Evolutionary conservation across 169 alveolate genomes (phyloP).

Genomic region (Toxoplasma gondii): DNA sequence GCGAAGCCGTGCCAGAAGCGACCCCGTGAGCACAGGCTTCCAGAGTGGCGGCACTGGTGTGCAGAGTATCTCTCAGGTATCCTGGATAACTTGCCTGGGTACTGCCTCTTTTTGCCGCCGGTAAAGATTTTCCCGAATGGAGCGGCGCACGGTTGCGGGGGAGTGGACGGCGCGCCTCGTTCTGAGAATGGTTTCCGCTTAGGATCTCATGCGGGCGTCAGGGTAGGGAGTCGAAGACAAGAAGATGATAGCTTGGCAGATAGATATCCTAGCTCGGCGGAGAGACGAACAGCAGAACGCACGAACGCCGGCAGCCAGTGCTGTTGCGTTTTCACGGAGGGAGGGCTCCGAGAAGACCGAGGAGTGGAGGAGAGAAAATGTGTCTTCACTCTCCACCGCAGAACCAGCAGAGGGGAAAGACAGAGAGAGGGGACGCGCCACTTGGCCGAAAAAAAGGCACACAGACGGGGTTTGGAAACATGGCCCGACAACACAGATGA

Average conservation of each 20-base stretch:
- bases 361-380: neutral
- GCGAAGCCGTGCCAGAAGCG: too few species aligned
- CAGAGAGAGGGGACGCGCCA: neutral
- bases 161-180: neutral
- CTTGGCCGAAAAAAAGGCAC: neutral
- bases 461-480: neutral
- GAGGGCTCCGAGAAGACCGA: neutral
- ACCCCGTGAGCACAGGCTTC: neutral
- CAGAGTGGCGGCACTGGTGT: neutral
- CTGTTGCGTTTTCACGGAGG: neutral
- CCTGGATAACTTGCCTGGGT: neutral
- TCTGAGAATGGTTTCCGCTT: neutral
- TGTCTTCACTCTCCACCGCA: neutral
- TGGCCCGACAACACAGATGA: neutral
- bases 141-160: neutral
- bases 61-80: neutral
- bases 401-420: neutral
- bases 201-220: neutral
- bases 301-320: neutral
- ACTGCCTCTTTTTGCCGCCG: neutral
- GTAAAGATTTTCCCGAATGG: neutral
- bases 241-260: neutral
- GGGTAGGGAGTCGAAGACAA: neutral
- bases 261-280: neutral
- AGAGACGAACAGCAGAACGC: too few species aligned